Percentiles rank a stretch among this genome's conserved stretches.
Evolutionary conservation across 768 basidiomycete species (phyloP).

Genomic region (Fomitopsis serialis): DNA sequence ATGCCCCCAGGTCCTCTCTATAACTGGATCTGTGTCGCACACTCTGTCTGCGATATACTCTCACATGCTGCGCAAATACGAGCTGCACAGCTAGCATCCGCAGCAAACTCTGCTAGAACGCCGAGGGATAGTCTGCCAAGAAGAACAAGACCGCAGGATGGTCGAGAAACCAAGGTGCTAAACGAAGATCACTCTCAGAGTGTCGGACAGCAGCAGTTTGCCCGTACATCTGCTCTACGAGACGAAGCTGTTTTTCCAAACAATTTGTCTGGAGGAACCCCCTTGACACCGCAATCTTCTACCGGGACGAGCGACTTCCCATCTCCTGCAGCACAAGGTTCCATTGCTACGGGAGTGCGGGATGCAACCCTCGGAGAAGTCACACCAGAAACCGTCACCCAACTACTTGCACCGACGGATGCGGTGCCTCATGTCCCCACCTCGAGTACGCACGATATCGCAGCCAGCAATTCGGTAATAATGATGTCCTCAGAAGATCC

Average conservation of each 20-base stretch:
- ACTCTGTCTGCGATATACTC: constrained; percentile 55
- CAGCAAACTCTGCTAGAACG: background rate
- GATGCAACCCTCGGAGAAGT: no score
- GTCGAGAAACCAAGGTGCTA: background rate
- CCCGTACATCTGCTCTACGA: background rate
- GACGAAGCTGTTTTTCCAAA: background rate
- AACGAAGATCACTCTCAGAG: no score
- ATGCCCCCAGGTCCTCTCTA: constrained; percentile 71
- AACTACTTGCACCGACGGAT: no score
- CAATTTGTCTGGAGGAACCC: no score
- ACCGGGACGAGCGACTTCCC: no score
- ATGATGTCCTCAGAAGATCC: no score
- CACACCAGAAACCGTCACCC: background rate
- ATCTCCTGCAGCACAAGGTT: no score
- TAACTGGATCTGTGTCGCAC: constrained; percentile 68
- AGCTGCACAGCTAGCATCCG: constrained; percentile 28
- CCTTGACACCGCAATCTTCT: no score
- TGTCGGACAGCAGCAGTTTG: background rate
- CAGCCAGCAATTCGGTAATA: no score
- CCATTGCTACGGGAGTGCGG: no score
- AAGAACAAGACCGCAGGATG: background rate
- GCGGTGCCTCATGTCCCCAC: no score
- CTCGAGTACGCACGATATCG: no score
- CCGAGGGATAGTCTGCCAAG: background rate
- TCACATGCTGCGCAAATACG: constrained; percentile 58